These are phyloP conservation scores for Durusdinium trenchii DNA, from an alignment of 73 alveolate genomes.

Conservation along the genomic window DNA sequence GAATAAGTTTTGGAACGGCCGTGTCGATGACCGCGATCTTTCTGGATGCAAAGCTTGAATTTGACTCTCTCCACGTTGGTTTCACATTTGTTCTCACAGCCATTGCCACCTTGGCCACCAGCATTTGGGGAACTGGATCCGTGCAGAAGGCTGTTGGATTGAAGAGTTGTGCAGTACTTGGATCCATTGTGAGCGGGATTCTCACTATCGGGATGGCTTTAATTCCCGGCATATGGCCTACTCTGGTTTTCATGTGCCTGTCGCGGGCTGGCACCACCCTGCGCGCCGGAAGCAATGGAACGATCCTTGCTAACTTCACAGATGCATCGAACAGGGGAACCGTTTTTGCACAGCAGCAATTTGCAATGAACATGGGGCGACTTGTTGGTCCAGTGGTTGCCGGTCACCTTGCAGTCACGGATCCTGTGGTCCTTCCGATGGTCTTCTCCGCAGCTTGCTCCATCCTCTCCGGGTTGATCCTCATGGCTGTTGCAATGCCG, in stretches of 20 bases:
- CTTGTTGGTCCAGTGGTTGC: constrained; percentile 79
- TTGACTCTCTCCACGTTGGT: constrained; percentile 77
- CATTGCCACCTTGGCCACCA: constrained; percentile 69
- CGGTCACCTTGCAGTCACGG: constrained; percentile 61
- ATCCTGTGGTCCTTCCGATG: constrained; percentile 40
- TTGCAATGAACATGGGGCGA: constrained; percentile 74
- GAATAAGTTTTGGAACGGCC: constrained; percentile 40
- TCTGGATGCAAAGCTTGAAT: constrained; percentile 71
- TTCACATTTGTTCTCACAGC: constrained; percentile 57
- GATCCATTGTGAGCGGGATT: constrained; percentile 19
- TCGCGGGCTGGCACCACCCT: constrained; percentile 39
- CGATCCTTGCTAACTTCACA: constrained; percentile 49
- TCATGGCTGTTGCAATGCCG: constrained; percentile 62
- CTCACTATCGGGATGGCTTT: constrained; percentile 31
- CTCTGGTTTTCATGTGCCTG: constrained; percentile 46
- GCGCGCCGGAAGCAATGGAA: constrained; percentile 45
- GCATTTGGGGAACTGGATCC: constrained; percentile 55
- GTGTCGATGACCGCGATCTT: constrained; percentile 76
- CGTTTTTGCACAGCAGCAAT: constrained; percentile 77
- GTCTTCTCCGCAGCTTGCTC: constrained; percentile 27
- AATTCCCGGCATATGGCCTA: constrained; percentile 60
- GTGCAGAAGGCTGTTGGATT: constrained; percentile 21
- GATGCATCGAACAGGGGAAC: constrained; percentile 68
- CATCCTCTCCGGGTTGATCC: constrained; percentile 32
- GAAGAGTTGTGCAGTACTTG: constrained; percentile 40